Evolutionary conservation across 495 filamentous ascomycete genomes (phyloP).

Genomic region (Tuber magnatum): DNA sequence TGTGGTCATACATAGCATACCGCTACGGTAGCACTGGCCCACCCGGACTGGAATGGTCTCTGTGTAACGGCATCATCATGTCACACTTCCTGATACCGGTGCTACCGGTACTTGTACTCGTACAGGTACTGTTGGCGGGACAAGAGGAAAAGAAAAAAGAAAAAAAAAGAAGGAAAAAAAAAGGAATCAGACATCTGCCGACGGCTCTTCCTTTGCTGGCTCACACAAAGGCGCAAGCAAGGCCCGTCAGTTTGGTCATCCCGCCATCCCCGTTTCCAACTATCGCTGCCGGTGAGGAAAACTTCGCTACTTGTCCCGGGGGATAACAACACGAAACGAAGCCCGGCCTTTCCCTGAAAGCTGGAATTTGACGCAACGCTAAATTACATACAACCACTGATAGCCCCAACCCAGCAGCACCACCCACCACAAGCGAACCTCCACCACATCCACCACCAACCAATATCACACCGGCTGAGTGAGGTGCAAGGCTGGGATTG

Average conservation of each 20-base stretch:
- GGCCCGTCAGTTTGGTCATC: slow-evolving; percentile 31
- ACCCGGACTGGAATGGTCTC: not conserved
- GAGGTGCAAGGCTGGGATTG: slow-evolving; percentile 26
- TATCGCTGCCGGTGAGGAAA: slow-evolving; percentile 21
- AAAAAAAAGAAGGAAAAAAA: not conserved
- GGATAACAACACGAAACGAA: slow-evolving; percentile 2
- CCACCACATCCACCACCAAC: slow-evolving; percentile 15
- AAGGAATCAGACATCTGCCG: not conserved
- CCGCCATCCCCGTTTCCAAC: slow-evolving; percentile 32
- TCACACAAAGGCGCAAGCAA: slow-evolving; percentile 10
- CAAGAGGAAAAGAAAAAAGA: not conserved
- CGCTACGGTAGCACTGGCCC: too few species aligned
- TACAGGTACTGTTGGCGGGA: not conserved
- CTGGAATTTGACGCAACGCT: slow-evolving; percentile 3
- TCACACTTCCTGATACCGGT: not conserved
- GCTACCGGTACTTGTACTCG: too few species aligned
- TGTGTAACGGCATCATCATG: not conserved
- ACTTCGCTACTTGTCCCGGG: slow-evolving; percentile 5
- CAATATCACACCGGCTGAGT: slow-evolving; percentile 24
- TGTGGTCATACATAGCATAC: not conserved
- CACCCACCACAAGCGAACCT: slow-evolving; percentile 6
- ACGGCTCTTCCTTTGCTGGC: not conserved
- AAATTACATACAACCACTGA: not conserved
- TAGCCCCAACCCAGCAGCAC: slow-evolving; percentile 7
- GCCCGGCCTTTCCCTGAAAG: not conserved